phyloP scores from a whole-genome alignment of 1,284 basidiomycete genomes.

The Melanopsichium pennsylvanicum region DNA sequence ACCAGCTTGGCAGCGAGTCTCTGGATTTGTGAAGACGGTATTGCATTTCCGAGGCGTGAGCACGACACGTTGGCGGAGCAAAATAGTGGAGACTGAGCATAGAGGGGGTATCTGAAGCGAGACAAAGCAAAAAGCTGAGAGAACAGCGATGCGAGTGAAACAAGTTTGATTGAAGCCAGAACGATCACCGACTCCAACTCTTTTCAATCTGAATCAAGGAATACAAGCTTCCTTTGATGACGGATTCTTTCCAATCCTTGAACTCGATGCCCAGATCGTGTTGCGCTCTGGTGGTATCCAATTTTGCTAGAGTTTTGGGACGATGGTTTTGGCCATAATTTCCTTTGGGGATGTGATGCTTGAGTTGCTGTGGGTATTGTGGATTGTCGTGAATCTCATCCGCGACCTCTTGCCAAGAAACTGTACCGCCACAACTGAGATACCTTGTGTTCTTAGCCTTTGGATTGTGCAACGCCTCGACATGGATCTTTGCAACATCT shows the following conservation, averaged over 20 bases:
- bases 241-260: conserved; percentile 38
- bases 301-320: conserved; percentile 17
- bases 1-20: too few relatives aligned
- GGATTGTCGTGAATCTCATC: conserved; percentile 41
- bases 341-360: conserved; percentile 36
- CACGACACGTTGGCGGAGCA: not conserved
- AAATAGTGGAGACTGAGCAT: not conserved
- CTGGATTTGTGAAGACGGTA: not conserved
- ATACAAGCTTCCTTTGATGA: conserved; percentile 43
- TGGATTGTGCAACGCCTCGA: conserved; percentile 26
- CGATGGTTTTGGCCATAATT: conserved; percentile 15
- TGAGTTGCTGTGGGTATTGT: conserved; percentile 31
- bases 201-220: conserved; percentile 45
- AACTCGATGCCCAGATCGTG: conserved; percentile 37
- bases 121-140: not conserved
- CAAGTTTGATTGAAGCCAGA: not conserved
- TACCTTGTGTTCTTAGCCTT: conserved; percentile 25
- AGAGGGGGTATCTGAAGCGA: conserved; percentile 8
- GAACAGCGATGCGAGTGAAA: not conserved
- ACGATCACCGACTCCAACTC: conserved; percentile 15
- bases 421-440: conserved; percentile 24
- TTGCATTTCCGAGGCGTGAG: not conserved
- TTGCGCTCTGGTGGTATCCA: conserved; percentile 29
- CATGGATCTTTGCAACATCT: conserved; percentile 39
- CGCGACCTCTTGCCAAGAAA: conserved; percentile 38